Base-by-base conservation (phyloP, 2,329 filamentous ascomycete species). In the Volutella citrinella region DNA sequence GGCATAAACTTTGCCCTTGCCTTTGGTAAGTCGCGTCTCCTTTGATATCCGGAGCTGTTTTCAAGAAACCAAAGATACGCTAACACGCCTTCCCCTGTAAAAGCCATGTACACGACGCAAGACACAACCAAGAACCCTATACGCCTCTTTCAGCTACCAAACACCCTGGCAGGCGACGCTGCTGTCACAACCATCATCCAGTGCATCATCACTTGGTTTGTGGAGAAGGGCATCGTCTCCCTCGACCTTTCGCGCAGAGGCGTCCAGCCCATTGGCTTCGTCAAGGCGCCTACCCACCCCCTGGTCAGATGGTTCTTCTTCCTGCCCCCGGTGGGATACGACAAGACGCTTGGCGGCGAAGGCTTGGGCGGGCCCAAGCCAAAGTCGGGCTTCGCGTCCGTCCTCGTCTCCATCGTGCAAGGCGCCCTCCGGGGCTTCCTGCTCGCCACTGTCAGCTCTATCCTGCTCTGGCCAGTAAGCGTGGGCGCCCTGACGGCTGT, bases 1-100 rank as follows among this genome's bases (percentile, higher is more conserved):
- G 69, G 57, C 15, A 67, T 76, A 41, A 76, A 76, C 54, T 73
- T 75, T 49, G 66, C 61, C 27, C 61, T 75, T 37, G 71, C 69
- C 12, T 75, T 72, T 42, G 66, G 70, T 73, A 31, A 41, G 49
- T 42, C 35, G 13, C 17, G 5, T 15, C 32, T 17, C 22, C 23
- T n/a, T n/a, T n/a, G n/a, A n/a, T n/a, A n/a, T n/a, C n/a, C n/a
- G n/a, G n/a, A n/a, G n/a, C n/a, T n/a, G n/a, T n/a, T n/a, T n/a
- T n/a, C n/a, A n/a, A n/a, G n/a, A n/a, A n/a, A n/a, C n/a, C n/a
- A n/a, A n/a, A n/a, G n/a, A n/a, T n/a, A n/a, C n/a, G 13, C 35
- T 38, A 13, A 38, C 26, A 17, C 8, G 16, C 12, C 5, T 27
- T 33, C n/a, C n/a, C n/a, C n/a, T n/a, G n/a, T n/a, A n/a, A n/a